These are phyloP conservation scores for Mycena rebaudengoi DNA, from an alignment of 768 basidiomycete genomes.

Conservation along the genomic window DNA sequence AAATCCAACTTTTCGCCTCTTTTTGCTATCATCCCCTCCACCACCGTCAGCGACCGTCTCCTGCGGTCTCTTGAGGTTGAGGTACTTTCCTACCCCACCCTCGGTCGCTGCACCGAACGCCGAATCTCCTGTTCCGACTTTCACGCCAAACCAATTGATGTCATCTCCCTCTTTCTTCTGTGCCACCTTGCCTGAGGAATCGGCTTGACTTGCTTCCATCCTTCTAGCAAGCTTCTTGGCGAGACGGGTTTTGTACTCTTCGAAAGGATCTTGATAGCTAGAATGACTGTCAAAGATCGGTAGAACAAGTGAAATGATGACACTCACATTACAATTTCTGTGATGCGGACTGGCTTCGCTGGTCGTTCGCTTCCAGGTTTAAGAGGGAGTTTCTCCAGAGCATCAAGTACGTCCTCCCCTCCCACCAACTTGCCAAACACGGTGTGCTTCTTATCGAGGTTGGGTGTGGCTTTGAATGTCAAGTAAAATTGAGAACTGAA, in stretches of 20 bases:
- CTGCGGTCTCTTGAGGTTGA: conserved; percentile 62
- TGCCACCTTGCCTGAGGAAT: conserved; percentile 36
- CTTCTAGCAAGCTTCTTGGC: conserved; percentile 78
- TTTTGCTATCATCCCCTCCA: conserved; percentile 60
- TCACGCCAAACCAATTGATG: conserved; percentile 90
- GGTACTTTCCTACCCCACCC: conserved; percentile 84
- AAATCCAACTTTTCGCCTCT: conserved; percentile 88
- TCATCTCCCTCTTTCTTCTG: conserved; percentile 72
- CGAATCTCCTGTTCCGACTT: conserved; percentile 64
- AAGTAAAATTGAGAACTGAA: conserved; percentile 91
- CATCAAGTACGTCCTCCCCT: conserved; percentile 88
- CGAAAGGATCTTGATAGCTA: conserved; percentile 95
- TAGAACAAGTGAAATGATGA: not conserved
- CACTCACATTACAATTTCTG: conserved; percentile 85
- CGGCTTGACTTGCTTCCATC: conserved; percentile 50
- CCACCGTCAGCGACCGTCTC: conserved; percentile 29
- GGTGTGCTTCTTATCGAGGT: conserved; percentile 93
- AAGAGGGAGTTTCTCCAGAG: conserved; percentile 81
- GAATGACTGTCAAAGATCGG: not conserved
- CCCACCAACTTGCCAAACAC: conserved; percentile 98
- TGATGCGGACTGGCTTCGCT: conserved; percentile 84
- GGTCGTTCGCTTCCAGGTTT: conserved; percentile 91
- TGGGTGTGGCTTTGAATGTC: conserved; percentile 83
- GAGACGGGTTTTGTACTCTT: conserved; percentile 87
- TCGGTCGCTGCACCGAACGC: conserved; percentile 38